Conservation (phyloP, 306 rosid species). For the Fragaria vesca region DNA sequence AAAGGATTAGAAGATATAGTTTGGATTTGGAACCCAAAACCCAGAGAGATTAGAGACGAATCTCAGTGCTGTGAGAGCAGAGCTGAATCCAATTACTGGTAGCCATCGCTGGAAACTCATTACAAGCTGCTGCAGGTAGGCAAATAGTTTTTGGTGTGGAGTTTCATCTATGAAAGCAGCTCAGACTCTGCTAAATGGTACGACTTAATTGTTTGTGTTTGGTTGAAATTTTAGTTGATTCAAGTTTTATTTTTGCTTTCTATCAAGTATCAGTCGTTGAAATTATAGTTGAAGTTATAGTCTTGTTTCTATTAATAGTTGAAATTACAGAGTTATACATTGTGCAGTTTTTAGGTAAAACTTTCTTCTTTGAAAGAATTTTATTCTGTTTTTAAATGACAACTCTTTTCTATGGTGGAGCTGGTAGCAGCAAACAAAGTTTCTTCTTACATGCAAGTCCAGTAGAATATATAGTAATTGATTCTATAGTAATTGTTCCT, state of each 20-base stretch:
- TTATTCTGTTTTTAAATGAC: background rate
- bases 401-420: background rate
- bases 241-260: no score
- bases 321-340: constrained; percentile 21
- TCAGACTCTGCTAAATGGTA: constrained; percentile 55
- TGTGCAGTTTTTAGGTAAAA: constrained; percentile 51
- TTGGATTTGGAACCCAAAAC: no score
- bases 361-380: background rate
- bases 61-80: no score
- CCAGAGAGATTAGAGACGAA: no score
- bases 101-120: no score
- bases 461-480: background rate
- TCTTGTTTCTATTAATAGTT: no score
- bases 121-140: constrained; percentile 32
- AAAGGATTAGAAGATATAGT: no score
- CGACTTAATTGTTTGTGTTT: constrained; percentile 17
- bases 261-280: no score
- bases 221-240: constrained; percentile 1
- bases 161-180: constrained; percentile 66
- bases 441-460: background rate
- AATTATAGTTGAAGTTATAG: no score
- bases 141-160: constrained; percentile 43
- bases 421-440: background rate
- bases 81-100: no score
- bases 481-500: background rate